Base-by-base conservation (phyloP, 495 filamentous ascomycete species). In the Daldinia childiae region DNA sequence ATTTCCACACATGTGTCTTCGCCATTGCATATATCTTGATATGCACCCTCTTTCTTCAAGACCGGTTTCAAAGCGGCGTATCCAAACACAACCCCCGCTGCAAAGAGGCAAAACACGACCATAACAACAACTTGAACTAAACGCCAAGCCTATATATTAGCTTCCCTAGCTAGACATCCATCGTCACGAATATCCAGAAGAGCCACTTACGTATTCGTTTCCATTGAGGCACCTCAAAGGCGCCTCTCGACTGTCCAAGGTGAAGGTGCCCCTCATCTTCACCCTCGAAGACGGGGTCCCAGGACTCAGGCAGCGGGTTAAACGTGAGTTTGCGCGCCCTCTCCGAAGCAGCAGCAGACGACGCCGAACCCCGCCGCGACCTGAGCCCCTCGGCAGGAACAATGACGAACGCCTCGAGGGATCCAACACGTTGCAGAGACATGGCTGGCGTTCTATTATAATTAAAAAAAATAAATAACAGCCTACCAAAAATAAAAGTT, bases 41-140 rank as follows among this genome's bases (percentile, higher is more conserved):
- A 96, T 21, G 93, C 91, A 0, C 89, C 89, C 79, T 95, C 91
- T 58, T 82, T 76, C 59, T 94, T 90, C 60, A 96, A 80, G 3
- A 95, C 89, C 1, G 93, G 92, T 74, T 96, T 96, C 62, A 96
- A 79, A 38, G 93, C 93, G 34, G 93, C 93, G 78, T 92, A 96
- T 26, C 91, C 91, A 75, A 96, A 96, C 19, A 96, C 90, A 43
- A 93, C 78, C 9, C 93, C 93, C 9, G 93, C 91, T 1, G 92
- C 87, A 41, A 96, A 84, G 43, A 97, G 87, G 80, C 93, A 97
- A 78, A 93, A 95, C 1, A 93, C 71, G 1, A 94, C 91, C 14
- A 91, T 90, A 41, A 87, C 79, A 14, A 77, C 76, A 21, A 93
- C 86, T 79, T 93, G 90, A 66, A 87, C 85, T 87, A 60, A 24